Base-by-base conservation (phyloP, 176 grass and related monocot genomes). In the Phragmites australis region DNA sequence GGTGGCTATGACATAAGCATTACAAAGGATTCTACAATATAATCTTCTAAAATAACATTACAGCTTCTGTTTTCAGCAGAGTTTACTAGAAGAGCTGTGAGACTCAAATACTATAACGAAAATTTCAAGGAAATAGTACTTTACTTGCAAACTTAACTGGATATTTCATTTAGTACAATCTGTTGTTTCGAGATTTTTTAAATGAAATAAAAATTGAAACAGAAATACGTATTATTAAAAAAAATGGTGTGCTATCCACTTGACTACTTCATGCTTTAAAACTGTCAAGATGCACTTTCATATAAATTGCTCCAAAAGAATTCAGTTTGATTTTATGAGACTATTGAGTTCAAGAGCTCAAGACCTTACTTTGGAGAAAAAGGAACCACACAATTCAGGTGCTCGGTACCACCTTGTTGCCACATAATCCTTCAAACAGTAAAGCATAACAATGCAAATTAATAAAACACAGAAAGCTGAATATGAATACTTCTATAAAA, bases 321-420 rank as follows among this genome's bases (percentile, higher is more conserved):
- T 27, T 34, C 41, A 68, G 53, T 70, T 37, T 37, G 23, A 70
- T 59, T 82, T 15, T 21, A 30, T 32, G 49, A 15, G 3, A 75
- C 22, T 8, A 78, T 49, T 9, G 22, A 73, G 9, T 43, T 72
- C 14, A 65, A 25, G 58, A 82, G 19, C 21, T 65, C 1, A 83
- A 77, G 57, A 81, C 70, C 58, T 90, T 90, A 93, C 95, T 57
- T 94, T 98, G 55, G 95, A 98, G 86, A 94, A 98, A 76, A 98
- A 98, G 13, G 92, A 98, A 70, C 95, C 95, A 78, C 95, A 94
- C 69, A 98, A 76, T 94, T 98, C 95, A 87, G 95, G 95, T 65
- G 95, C 95, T 34, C 95, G 92, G 34, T 98, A 98, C 95, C 95
- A 98, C 59, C 95, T 89, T 83, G 95, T 98, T 78, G 95, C 95